Percentiles rank a stretch among this genome's conserved stretches.
Evolutionary conservation across 805 yeast genomes (phyloP).

Genomic region (Yarrowia sp.): DNA sequence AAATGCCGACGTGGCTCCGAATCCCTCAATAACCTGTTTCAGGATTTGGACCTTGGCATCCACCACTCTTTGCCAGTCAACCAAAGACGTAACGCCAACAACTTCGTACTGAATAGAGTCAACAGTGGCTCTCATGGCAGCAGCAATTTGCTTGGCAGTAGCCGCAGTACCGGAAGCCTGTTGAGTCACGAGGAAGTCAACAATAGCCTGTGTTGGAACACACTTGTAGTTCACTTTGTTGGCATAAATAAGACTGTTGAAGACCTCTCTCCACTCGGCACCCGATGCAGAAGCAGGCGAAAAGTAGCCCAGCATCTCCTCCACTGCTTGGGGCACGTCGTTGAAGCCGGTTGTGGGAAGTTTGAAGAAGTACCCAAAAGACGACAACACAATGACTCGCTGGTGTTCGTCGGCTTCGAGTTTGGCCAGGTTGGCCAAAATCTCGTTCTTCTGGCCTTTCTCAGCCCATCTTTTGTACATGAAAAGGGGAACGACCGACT

Average conservation of each 20-base stretch:
- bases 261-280: not conserved
- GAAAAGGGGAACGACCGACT: not conserved
- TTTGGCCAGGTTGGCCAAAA: not conserved
- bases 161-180: slow-evolving; percentile 38
- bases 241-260: not conserved
- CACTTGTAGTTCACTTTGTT: not conserved
- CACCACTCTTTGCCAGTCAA: slow-evolving; percentile 9
- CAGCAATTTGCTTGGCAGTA: slow-evolving; percentile 35
- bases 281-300: not conserved
- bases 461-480: slow-evolving; percentile 9
- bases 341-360: not conserved
- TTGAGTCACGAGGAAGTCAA: slow-evolving; percentile 35
- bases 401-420: not conserved
- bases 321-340: slow-evolving; percentile 10
- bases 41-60: slow-evolving; percentile 8
- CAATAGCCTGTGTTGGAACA: slow-evolving; percentile 33
- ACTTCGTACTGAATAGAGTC: slow-evolving; percentile 4
- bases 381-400: not conserved
- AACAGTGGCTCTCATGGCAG: slow-evolving; percentile 28
- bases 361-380: not conserved
- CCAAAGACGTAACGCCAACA: not conserved
- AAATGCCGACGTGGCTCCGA: not conserved
- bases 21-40: slow-evolving; percentile 4
- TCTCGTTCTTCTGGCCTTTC: not conserved
- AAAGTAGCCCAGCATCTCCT: not conserved